Evolutionary conservation across 371 early-diverging fungal species (phyloP).

Genomic region (Actinomucor elegans): DNA sequence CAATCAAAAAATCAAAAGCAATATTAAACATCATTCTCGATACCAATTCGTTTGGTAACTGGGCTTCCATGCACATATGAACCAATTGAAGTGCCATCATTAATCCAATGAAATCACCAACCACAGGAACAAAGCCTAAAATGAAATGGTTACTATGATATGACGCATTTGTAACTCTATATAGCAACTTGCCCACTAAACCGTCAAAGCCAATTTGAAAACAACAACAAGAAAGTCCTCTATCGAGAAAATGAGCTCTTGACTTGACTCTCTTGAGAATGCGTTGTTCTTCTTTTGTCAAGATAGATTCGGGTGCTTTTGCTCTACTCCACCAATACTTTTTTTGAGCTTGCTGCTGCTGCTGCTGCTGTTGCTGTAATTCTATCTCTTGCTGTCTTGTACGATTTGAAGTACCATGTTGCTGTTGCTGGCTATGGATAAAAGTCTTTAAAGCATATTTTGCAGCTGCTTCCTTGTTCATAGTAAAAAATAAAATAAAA

Average conservation of each 20-base stretch:
- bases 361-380: neutral
- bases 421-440: neutral
- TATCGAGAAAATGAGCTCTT: conserved; percentile 40
- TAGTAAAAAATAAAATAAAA: neutral
- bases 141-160: too few relatives aligned
- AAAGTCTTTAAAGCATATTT: conserved; percentile 21
- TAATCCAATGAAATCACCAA: conserved; percentile 48
- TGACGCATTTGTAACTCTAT: too few relatives aligned
- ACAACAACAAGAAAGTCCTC: conserved; percentile 45
- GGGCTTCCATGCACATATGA: conserved; percentile 29
- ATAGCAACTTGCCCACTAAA: conserved; percentile 42
- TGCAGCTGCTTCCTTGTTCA: conserved; percentile 19
- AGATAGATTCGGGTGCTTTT: conserved; percentile 27
- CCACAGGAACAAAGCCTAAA: conserved; percentile 46
- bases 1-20: conserved; percentile 46
- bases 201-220: conserved; percentile 51
- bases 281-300: conserved; percentile 27
- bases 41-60: conserved; percentile 37
- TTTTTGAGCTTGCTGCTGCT: conserved; percentile 2
- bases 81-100: conserved; percentile 41
- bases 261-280: conserved; percentile 36
- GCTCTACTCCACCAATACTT: conserved; percentile 36
- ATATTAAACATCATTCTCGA: conserved; percentile 49
- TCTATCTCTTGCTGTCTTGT: neutral
- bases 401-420: neutral